Evolutionary conservation across 1,284 basidiomycete species (phyloP), one percentile per base, ranked within the genome.

Genomic region (Amylostereum areolatum): DNA sequence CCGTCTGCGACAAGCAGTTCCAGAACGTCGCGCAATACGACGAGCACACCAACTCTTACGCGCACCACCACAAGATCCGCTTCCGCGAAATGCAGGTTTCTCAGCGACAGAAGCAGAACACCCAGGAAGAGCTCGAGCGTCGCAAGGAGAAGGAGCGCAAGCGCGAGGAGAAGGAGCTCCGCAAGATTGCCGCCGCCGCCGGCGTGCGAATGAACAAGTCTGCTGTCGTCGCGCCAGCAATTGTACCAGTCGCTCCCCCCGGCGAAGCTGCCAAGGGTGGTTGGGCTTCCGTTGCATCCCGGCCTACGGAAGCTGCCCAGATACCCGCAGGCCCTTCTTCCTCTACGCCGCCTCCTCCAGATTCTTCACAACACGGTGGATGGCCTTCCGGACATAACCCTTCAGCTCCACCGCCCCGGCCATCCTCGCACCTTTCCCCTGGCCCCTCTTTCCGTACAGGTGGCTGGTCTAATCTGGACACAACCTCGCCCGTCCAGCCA

Each of bases 11-110:
- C 55, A 90, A 90, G 62, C 88, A 90, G 62, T 91, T 89, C 66
- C 75, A 82, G 61, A 90, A 77, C 45, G 85, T 89, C 30, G 81
- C 85, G 1, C 88, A 89, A 59, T 91, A 87, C 57, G 88, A 91
- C 56, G 88, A 91, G 59, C 88, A 91, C 62, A 88, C 84, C 45
- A 89, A 89, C 57, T 89, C 87, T 2, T 90, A 89, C 57, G 85
- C 87, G 1, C 87, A 90, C 59, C 85, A 88, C 57, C 88, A 89
- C 68, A 89, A 85, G 64, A 83, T 83, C 11, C 81, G 87, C 36
- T 77, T 80, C 62, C 81, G 71, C 55, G 86, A 89, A 58, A 85
- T 89, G 85, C 84, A 88, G 66, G 76, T 79, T 27, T 72, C 74
- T 28, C 66, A 68, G 50, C 81, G 81, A 6, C 66, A 78, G 28